Evolutionary conservation across 2,329 filamentous ascomycete genomes (phyloP), one percentile per base, ranked within the genome.

Genomic region (Pseudogymnoascus sp.): DNA sequence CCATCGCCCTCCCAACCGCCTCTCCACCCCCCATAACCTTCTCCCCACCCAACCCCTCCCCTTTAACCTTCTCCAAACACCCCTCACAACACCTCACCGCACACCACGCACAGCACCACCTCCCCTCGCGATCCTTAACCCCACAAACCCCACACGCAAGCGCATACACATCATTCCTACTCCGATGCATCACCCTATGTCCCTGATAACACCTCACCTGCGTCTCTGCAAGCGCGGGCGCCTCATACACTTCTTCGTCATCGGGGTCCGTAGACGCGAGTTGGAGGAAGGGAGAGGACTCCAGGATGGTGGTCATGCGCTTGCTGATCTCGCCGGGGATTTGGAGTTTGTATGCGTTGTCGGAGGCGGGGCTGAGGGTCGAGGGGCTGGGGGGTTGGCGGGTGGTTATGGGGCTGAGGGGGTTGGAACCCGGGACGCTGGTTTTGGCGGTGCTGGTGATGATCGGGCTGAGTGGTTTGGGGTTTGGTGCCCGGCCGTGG

Each of bases 31-130:
- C 31, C 31, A 37, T 14, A 21, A 39, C 10, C 3, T 8, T 28
- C 34, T 13, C 25, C 21, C 31, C 16, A 28, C 6, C 28, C 21
- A 21, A 39, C 5, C 6, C 25, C 25, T 60, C 11, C 25, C 36
- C 31, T 10, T 36, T 61, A 37, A 61, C 57, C 48, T 61, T 61
- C 54, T 71, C 63, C 69, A 73, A 72, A 64, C 73, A 75, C 31
- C 51, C 64, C n/a, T 65, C 68, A 64, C 73, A 75, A 19, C 70
- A 68, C 51, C 72, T 70, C 34, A 75, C 60, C 62, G 70, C 74
- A 54, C 73, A 75, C 73, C 73, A 75, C 21, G 68, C 68, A 60
- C 73, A 75, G 45, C 67, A 68, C 69, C 69, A 74, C 19, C 71
- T 63, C 16, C 60, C 67, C 31, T 73, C 69, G 2, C 63, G 66